Evolutionary conservation across 2,329 filamentous ascomycete genomes (phyloP), one percentile per base, ranked within the genome.

Genomic region (Fusarium sp.): DNA sequence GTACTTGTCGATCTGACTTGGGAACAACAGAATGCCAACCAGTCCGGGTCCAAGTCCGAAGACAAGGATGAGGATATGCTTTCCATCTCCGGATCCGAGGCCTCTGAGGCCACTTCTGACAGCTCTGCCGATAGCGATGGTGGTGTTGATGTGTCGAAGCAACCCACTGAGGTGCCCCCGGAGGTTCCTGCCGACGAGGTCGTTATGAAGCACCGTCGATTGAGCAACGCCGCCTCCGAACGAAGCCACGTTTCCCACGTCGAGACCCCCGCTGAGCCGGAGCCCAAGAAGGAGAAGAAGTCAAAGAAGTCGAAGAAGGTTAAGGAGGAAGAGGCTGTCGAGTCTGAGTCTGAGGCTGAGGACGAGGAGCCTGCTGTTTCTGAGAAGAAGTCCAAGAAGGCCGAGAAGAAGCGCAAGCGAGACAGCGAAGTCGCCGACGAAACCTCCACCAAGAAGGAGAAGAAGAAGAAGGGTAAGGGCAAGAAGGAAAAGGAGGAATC

Each of bases 381-480:
- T 56, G 77, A 76, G 66, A 80, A 79, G 63, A 82, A 81, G 72
- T 73, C 80, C 67, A 80, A 79, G 66, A 83, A 81, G 75, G 76
- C 80, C 11, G 79, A 81, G 68, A 84, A 82, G 75, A 84, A 81
- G 76, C 78, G 79, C 40, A 83, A 82, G 75, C 80, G 79, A 61
- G 78, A 64, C 22, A 58, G 73, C 45, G 80, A 80, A 40, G 72
- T 57, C n/a, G 40, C 60, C 65, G 79, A 74, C n/a, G 76, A 78
- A 54, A 40, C 72, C 31, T 67, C 64, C 9, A 11, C 70, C 54
- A 74, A 77, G 68, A 77, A 80, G 69, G 72, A 73, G 22, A 78
- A 80, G 24, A 78, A 82, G 24, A 78, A 82, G 72, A n/a, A n/a
- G n/a, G 63, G 52, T 20, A 72, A 72, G 57, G 54, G 58, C 52